phyloP scores from a whole-genome alignment of 306 rosid genomes.

The Ziziphus jujuba region DNA sequence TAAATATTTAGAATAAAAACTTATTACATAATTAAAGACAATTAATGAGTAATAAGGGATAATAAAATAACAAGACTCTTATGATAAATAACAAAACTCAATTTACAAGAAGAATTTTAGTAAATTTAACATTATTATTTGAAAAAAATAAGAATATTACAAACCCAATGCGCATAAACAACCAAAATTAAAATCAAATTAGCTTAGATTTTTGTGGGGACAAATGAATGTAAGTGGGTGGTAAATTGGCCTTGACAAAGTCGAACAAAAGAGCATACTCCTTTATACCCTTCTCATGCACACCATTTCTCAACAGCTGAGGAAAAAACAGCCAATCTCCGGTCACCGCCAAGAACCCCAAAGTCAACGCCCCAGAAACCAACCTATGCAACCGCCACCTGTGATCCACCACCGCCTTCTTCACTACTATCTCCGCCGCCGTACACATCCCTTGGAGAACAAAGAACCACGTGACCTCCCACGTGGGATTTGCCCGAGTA shows the following conservation, averaged over 20 bases:
- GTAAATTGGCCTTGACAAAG: constrained; percentile 18
- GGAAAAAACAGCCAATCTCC: constrained; percentile 64
- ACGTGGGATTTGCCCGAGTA: constrained; percentile 61
- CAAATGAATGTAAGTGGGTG: too few relatives aligned
- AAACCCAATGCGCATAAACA: too few relatives aligned
- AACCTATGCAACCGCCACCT: constrained; percentile 41
- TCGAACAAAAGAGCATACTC: constrained; percentile 41
- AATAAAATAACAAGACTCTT: too few relatives aligned
- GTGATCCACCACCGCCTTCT: constrained; percentile 22
- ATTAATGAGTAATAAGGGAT: too few relatives aligned
- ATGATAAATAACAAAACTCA: too few relatives aligned
- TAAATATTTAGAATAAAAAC: too few relatives aligned
- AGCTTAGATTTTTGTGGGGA: neutral
- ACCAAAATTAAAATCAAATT: too few relatives aligned
- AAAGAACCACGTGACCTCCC: constrained; percentile 82
- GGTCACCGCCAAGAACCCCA: constrained; percentile 44
- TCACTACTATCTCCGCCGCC: constrained; percentile 50
- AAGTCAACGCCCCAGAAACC: constrained; percentile 35
- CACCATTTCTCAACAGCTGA: constrained; percentile 54
- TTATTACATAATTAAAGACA: too few relatives aligned
- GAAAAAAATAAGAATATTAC: too few relatives aligned
- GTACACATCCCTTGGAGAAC: constrained; percentile 53
- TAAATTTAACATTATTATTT: too few relatives aligned
- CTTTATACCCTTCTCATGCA: constrained; percentile 24
- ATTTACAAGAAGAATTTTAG: too few relatives aligned